Percentiles rank a stretch among this genome's conserved stretches.
These are phyloP conservation scores for Infundibulicybe gibba DNA, from an alignment of 768 basidiomycete genomes.

Conservation along the genomic window DNA sequence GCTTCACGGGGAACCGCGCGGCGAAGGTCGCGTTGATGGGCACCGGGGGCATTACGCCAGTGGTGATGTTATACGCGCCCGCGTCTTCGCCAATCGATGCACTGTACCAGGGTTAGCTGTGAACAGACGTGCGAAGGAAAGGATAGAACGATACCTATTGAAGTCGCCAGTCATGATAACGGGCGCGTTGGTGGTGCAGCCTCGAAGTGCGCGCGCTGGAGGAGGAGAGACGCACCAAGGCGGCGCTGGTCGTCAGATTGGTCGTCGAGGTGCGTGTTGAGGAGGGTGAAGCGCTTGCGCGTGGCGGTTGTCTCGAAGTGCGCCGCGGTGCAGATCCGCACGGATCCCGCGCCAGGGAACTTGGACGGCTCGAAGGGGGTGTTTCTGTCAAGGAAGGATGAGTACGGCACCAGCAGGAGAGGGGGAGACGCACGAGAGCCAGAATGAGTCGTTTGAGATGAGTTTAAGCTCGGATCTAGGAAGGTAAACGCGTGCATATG, in stretches of 20 bases:
- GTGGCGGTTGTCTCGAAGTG: constrained; percentile 25
- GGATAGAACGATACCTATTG: constrained; percentile 30
- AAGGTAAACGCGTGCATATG: too few relatives aligned
- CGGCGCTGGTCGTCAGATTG: constrained; percentile 49
- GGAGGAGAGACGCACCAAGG: constrained; percentile 47
- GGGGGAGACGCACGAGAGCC: constrained; percentile 42
- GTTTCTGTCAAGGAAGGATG: constrained; percentile 22
- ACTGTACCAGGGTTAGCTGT: constrained; percentile 18
- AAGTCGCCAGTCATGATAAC: constrained; percentile 54
- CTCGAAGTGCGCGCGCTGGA: constrained; percentile 47
- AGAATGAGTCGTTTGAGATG: constrained; percentile 44
- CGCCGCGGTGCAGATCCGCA: constrained; percentile 41
- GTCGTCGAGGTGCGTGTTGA: constrained; percentile 57
- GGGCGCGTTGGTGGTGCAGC: constrained; percentile 31
- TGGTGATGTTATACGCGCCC: constrained; percentile 48
- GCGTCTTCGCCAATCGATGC: constrained; percentile 38
- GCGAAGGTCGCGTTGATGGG: constrained; percentile 40
- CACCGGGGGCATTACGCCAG: constrained; percentile 34
- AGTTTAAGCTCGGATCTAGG: constrained; percentile 36
- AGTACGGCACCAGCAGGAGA: neutral
- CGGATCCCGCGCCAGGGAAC: constrained; percentile 47
- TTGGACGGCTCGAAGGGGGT: constrained; percentile 45
- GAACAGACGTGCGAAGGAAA: too few relatives aligned
- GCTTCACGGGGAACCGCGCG: constrained; percentile 33
- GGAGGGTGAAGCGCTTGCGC: constrained; percentile 27